Percentiles rank a stretch among this genome's conserved stretches.
Evolutionary conservation across 176 grass and related monocot species (phyloP).

Genomic region (Eragrostis curvula): DNA sequence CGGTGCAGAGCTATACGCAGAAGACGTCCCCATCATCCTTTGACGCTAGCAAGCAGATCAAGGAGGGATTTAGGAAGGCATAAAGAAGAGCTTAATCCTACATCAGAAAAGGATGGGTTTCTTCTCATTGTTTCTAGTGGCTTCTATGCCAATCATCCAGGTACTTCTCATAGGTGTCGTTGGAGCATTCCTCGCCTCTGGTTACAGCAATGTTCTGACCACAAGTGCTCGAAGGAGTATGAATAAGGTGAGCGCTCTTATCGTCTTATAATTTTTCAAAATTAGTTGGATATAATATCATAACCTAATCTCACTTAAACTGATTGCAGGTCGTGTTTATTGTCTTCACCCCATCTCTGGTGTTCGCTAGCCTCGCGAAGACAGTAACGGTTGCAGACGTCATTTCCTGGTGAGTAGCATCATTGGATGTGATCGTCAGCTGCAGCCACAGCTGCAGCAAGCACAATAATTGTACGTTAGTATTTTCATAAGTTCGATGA

Average conservation of each 20-base stretch:
- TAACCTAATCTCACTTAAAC: background rate
- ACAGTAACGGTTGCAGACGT: slow-evolving; percentile 75
- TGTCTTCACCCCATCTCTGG: slow-evolving; percentile 80
- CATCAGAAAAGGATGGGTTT: slow-evolving; percentile 61
- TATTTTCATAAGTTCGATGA: too few relatives aligned
- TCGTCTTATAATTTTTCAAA: too few relatives aligned
- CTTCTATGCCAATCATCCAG: slow-evolving; percentile 76
- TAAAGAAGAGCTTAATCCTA: background rate
- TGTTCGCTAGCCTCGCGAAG: slow-evolving; percentile 77
- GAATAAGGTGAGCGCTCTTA: slow-evolving; percentile 69
- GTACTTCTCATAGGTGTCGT: slow-evolving; percentile 82
- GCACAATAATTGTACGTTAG: too few relatives aligned
- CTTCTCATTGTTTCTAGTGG: slow-evolving; percentile 72
- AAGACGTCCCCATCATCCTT: too few relatives aligned
- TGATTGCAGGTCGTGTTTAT: slow-evolving; percentile 76
- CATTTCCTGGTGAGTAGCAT: slow-evolving; percentile 76
- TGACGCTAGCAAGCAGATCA: background rate
- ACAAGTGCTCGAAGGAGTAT: slow-evolving; percentile 70
- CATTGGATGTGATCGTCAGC: too few relatives aligned
- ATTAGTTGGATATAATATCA: background rate
- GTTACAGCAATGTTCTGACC: slow-evolving; percentile 67
- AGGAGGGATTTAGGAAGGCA: background rate
- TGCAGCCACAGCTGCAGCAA: too few relatives aligned
- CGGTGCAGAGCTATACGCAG: background rate
- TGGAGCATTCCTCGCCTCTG: slow-evolving; percentile 75